phyloP scores from a whole-genome alignment of 2,329 filamentous ascomycete species.

The Pseudogymnoascus pannorum region DNA sequence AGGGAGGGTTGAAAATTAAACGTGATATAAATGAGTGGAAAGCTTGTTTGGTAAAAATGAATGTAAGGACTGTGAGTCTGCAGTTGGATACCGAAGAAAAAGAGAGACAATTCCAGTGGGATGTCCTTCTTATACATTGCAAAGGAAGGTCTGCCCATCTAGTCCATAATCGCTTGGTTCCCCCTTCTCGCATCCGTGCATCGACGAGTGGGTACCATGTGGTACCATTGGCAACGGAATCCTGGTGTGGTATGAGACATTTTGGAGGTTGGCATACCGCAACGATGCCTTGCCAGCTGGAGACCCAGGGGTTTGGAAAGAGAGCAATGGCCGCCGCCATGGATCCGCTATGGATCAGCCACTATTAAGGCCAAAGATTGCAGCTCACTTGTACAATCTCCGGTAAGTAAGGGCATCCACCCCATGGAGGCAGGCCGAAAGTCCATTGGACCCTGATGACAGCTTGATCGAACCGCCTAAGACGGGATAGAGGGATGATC shows the following conservation, averaged over 20 bases:
- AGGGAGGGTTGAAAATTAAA: not conserved
- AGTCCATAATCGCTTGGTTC: not conserved
- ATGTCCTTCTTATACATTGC: not conserved
- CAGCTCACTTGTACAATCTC: not conserved
- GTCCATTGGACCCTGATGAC: not conserved
- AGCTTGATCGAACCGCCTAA: not conserved
- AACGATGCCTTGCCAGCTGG: not conserved
- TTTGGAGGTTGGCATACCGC: not conserved
- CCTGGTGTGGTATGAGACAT: not conserved
- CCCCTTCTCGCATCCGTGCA: not conserved
- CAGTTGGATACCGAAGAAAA: not conserved
- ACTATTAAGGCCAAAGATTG: not conserved
- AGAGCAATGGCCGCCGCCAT: not conserved
- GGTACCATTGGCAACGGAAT: not conserved
- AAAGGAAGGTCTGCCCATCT: not conserved
- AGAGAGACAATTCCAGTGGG: not conserved
- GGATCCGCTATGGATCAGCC: not conserved
- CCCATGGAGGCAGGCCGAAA: not conserved
- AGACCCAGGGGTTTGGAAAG: not conserved
- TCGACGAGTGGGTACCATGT: not conserved
- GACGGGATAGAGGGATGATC: not conserved
- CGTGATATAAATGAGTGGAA: not conserved
- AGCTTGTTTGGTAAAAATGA: not conserved
- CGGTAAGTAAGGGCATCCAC: not conserved
- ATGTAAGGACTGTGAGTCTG: constrained; percentile 4